Evolutionary conservation across 257 asterid genomes (phyloP).

Genomic region (Nicotiana otophora): DNA sequence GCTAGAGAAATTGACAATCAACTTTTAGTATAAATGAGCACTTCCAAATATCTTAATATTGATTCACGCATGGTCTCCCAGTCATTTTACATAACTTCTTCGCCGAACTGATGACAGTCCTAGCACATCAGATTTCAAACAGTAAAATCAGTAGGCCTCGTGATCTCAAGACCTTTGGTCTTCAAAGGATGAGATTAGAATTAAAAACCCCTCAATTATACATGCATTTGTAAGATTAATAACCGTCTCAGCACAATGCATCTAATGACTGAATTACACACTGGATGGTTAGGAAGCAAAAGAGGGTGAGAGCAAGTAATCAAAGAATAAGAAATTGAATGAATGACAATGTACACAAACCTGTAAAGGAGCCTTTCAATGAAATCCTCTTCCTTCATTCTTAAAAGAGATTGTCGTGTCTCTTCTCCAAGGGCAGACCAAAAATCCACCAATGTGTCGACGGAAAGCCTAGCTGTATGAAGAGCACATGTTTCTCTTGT

Average conservation of each 20-base stretch:
- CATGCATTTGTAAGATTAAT: neutral
- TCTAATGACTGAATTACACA: neutral
- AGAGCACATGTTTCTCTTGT: constrained; percentile 98
- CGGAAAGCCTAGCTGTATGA: constrained; percentile 94
- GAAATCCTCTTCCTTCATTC: constrained; percentile 98
- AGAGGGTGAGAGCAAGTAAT: neutral
- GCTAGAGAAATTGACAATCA: too few relatives aligned
- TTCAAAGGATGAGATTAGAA: constrained; percentile 1
- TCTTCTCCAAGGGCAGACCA: constrained; percentile 99
- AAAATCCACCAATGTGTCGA: constrained; percentile 93
- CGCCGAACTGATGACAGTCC: neutral
- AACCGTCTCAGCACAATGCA: neutral
- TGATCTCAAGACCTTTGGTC: neutral
- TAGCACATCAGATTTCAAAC: neutral
- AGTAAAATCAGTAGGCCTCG: neutral
- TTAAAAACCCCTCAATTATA: neutral
- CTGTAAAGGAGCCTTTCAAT: constrained; percentile 96
- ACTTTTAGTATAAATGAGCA: too few relatives aligned
- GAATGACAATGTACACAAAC: constrained; percentile 27
- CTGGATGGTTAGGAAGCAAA: neutral
- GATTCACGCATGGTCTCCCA: neutral
- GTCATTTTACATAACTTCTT: neutral
- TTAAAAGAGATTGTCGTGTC: constrained; percentile 80
- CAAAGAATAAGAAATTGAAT: neutral
- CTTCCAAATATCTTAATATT: too few relatives aligned